Percentiles rank a stretch among this genome's conserved stretches.
phyloP scores from a whole-genome alignment of 1,284 basidiomycete species.

The Athelia psychrophila region DNA sequence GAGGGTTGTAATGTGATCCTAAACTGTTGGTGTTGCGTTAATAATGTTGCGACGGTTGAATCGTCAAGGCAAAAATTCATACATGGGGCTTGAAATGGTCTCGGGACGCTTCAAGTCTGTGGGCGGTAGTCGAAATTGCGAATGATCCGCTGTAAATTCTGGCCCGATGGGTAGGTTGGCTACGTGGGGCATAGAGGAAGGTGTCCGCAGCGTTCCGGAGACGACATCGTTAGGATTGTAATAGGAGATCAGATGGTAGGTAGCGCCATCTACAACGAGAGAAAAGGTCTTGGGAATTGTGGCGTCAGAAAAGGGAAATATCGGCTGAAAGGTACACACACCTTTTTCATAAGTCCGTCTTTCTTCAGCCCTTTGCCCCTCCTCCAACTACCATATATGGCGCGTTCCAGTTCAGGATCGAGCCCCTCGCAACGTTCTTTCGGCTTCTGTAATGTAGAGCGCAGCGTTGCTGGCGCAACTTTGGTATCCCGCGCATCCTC shows the following conservation, averaged over 20 bases:
- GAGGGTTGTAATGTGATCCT: neutral
- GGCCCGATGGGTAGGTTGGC: slow-evolving; percentile 13
- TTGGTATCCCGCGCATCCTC: slow-evolving; percentile 11
- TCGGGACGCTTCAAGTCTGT: neutral
- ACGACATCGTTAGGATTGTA: slow-evolving; percentile 21
- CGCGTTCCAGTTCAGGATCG: slow-evolving; percentile 17
- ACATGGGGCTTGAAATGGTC: neutral
- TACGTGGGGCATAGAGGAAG: slow-evolving; percentile 14
- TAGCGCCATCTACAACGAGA: slow-evolving; percentile 16
- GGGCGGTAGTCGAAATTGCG: slow-evolving; percentile 14
- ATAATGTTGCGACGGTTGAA: neutral
- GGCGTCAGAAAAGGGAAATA: neutral
- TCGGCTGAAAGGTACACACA: slow-evolving; percentile 2
- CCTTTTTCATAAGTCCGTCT: slow-evolving; percentile 24
- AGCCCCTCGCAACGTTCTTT: slow-evolving; percentile 5
- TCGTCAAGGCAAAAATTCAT: neutral
- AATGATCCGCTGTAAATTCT: slow-evolving; percentile 11
- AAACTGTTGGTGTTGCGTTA: neutral
- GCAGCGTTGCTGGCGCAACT: slow-evolving; percentile 6
- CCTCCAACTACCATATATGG: slow-evolving; percentile 21
- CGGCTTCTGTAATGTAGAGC: neutral
- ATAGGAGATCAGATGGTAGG: slow-evolving; percentile 22
- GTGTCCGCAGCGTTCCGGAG: slow-evolving; percentile 16
- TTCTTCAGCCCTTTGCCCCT: slow-evolving; percentile 20
- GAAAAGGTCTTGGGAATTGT: slow-evolving; percentile 16